Conservation (phyloP, 1,284 basidiomycete genomes). For the Fomitopsis schrenkii region DNA sequence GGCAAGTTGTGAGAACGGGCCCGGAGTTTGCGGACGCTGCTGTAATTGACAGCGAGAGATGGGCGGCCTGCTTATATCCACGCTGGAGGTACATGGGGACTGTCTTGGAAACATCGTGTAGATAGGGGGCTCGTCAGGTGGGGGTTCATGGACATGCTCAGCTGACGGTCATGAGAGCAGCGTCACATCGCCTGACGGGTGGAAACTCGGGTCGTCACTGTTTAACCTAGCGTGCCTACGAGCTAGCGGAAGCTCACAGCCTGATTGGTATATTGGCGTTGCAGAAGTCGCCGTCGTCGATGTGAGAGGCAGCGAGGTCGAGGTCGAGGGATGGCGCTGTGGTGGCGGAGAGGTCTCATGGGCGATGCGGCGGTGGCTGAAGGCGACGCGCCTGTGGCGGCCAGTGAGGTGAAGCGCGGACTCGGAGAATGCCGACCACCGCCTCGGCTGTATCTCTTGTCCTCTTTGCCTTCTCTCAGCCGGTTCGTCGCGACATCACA, state of each 20-base stretch:
- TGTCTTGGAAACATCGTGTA: not conserved
- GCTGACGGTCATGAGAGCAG: constrained; percentile 1
- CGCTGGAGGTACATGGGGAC: not conserved
- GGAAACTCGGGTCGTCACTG: not conserved
- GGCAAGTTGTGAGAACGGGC: not conserved
- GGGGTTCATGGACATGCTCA: not conserved
- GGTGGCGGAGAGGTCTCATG: not conserved
- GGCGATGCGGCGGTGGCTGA: not conserved
- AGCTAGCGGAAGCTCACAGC: no score
- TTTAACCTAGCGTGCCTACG: no score
- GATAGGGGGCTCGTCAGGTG: not conserved
- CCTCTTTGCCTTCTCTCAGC: no score
- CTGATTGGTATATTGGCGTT: no score
- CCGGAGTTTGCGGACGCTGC: not conserved
- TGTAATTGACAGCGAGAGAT: not conserved
- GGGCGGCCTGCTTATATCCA: not conserved
- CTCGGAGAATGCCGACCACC: not conserved
- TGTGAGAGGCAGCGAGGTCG: no score
- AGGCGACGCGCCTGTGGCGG: not conserved
- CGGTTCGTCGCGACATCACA: no score
- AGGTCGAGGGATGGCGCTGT: no score
- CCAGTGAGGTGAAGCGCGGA: not conserved
- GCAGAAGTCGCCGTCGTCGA: no score
- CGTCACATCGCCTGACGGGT: not conserved
- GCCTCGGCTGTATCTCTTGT: no score